Base-by-base conservation (phyloP, 2,329 filamentous ascomycete species). In the Cordyceps cicadae region DNA sequence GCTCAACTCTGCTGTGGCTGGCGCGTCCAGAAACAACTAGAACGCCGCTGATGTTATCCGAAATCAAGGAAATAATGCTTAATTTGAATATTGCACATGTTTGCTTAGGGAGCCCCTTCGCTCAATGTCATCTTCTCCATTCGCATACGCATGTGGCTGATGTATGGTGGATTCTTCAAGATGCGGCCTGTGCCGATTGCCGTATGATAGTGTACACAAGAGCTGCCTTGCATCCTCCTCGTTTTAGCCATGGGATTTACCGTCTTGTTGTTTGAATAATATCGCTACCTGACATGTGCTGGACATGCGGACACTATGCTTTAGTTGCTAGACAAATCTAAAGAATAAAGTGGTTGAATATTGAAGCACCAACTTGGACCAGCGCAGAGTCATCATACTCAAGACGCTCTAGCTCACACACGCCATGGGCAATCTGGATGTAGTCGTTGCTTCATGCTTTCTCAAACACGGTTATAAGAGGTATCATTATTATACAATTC, bases 401-500 rank as follows among this genome's bases (percentile, higher is more conserved):
- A 11, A 14, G 9, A 5, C 4, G 4, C 7, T 37, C 34, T 37
- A 37, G 34, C 34, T 14, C 34, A 37, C n/a, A 24, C 39, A 52
- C 37, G 15, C 9, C 45, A 32, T 39, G 11, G 26, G 34, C 57
- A 53, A 53, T 46, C 49, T 53, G 26, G 5, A 26, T 49, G 32
- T 41, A 49, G 29, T 54, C 58, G 15, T 58, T 29, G 34, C 52
- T 46, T 52, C 24, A 37, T 61, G 60, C 60, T 49, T 26, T 58
- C 52, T 45, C 39, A 21, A 61, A 57, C 48, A 53, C 54, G 54
- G 57, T 58, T 57, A 62, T 51, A 51, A 60, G 43, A 62, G 64
- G 63, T 66, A 66, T 67, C 65, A 19, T 67, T 61, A 59, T 64
- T 59, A 60, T 69, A 70, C 68, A 71, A 55, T 73, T 66, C 67